These are phyloP conservation scores for Phialophora chinensis DNA, from an alignment of 2,329 filamentous ascomycete genomes.

Conservation along the genomic window DNA sequence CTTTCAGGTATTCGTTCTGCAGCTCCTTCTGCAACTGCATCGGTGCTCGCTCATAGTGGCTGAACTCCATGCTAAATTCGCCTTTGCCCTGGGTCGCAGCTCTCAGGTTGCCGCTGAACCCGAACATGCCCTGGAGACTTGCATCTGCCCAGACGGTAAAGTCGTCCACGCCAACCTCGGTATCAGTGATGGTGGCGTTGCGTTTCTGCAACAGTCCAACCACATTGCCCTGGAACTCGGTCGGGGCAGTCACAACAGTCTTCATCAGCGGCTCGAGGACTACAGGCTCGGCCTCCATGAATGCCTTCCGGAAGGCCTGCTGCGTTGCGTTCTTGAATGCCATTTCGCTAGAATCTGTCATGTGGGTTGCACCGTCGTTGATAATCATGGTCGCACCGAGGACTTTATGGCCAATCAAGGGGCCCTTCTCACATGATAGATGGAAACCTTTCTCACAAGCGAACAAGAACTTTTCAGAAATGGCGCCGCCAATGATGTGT, in stretches of 20 bases:
- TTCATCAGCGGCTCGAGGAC: slow-evolving; percentile 98
- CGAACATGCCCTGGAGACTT: slow-evolving; percentile 96
- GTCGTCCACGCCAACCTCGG: slow-evolving; percentile 90
- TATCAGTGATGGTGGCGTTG: slow-evolving; percentile 92
- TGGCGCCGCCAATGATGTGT: slow-evolving; percentile 84
- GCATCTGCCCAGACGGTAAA: slow-evolving; percentile 93
- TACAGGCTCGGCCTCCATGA: slow-evolving; percentile 77
- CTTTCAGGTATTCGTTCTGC: slow-evolving; percentile 71
- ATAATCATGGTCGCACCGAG: slow-evolving; percentile 89
- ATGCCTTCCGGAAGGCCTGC: slow-evolving; percentile 95
- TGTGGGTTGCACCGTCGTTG: slow-evolving; percentile 95
- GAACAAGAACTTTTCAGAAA: slow-evolving; percentile 93
- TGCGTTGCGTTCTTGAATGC: slow-evolving; percentile 94
- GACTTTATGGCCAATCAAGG: slow-evolving; percentile 89
- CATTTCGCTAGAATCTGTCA: slow-evolving; percentile 96
- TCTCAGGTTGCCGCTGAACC: slow-evolving; percentile 87
- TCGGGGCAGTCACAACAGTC: slow-evolving; percentile 92
- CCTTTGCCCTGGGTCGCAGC: slow-evolving; percentile 97
- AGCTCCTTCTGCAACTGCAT: slow-evolving; percentile 85
- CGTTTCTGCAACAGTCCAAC: slow-evolving; percentile 96
- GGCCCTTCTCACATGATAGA: slow-evolving; percentile 79
- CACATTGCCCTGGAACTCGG: slow-evolving; percentile 96
- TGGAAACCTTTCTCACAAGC: slow-evolving; percentile 97
- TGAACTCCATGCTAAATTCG: slow-evolving; percentile 99
- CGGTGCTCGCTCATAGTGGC: slow-evolving; percentile 87